These are phyloP conservation scores for Aspergillus homomorphus DNA, from an alignment of 495 filamentous ascomycete species.

Conservation along the genomic window DNA sequence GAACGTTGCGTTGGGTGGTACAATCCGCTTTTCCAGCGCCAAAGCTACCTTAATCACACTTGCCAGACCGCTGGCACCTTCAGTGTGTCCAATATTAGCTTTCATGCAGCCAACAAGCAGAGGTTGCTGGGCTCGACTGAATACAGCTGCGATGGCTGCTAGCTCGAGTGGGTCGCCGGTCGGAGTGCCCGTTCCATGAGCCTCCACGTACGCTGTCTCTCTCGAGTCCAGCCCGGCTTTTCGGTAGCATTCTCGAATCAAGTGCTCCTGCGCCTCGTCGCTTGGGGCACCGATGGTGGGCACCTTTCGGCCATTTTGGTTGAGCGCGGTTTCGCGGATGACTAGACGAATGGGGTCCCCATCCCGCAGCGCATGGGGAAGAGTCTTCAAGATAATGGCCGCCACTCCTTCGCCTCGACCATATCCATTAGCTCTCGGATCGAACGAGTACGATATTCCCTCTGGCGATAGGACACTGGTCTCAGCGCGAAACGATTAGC, in stretches of 20 bases:
- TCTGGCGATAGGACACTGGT: conserved; percentile 22
- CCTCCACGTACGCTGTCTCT: conserved; percentile 25
- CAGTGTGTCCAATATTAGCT: conserved; percentile 44
- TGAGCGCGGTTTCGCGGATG: conserved; percentile 33
- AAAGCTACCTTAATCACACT: conserved; percentile 39
- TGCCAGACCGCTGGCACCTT: conserved; percentile 41
- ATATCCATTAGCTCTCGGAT: conserved; percentile 41
- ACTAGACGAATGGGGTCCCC: conserved; percentile 35
- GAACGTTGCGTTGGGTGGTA: conserved; percentile 35
- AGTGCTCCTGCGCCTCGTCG: conserved; percentile 48
- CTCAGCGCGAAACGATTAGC: neutral
- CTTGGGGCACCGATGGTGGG: conserved; percentile 58
- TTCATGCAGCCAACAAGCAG: conserved; percentile 37
- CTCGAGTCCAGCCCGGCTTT: conserved; percentile 35
- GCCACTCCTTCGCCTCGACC: conserved; percentile 43
- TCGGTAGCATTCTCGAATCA: conserved; percentile 50
- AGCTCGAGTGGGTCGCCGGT: conserved; percentile 61
- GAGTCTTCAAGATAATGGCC: conserved; percentile 33
- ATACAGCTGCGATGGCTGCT: conserved; percentile 40
- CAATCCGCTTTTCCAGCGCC: conserved; percentile 26
- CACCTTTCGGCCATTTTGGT: conserved; percentile 42
- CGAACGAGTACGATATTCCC: conserved; percentile 33
- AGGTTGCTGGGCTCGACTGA: conserved; percentile 1
- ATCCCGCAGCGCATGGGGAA: conserved; percentile 25
- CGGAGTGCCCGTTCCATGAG: conserved; percentile 51